These are phyloP conservation scores for Gaeumannomyces tritici DNA, from an alignment of 2,329 filamentous ascomycete genomes.

Conservation along the genomic window DNA sequence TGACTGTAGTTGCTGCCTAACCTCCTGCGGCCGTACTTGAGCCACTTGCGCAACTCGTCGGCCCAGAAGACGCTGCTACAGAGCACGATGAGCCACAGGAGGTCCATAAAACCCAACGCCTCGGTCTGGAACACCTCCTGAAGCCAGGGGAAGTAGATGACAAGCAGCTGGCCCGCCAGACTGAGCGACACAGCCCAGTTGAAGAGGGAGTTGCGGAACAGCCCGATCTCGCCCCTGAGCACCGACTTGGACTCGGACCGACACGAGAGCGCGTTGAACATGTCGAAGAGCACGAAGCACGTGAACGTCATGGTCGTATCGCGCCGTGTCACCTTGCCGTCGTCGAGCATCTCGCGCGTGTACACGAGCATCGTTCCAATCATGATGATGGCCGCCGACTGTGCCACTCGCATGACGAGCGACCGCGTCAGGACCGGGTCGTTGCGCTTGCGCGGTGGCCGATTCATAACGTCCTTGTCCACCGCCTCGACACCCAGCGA, in stretches of 20 bases:
- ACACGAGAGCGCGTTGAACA: conserved; percentile 96
- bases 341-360: conserved; percentile 77
- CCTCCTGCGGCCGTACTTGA: conserved; percentile 48
- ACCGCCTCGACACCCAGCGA: conserved; percentile 94
- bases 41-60: conserved; percentile 83
- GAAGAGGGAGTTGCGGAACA: conserved; percentile 86
- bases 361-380: conserved; percentile 86
- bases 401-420: conserved; percentile 76
- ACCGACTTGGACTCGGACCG: conserved; percentile 86
- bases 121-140: conserved; percentile 97
- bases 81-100: conserved; percentile 62
- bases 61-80: conserved; percentile 92
- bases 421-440: conserved; percentile 84
- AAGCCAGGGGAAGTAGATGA: conserved; percentile 90
- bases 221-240: conserved; percentile 71
- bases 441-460: conserved; percentile 75
- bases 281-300: conserved; percentile 97
- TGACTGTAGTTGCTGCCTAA: conserved; percentile 55
- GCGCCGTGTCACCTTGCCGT: conserved; percentile 75
- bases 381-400: conserved; percentile 84
- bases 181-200: conserved; percentile 90
- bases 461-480: conserved; percentile 86
- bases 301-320: conserved; percentile 99
- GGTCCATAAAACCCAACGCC: conserved; percentile 62
- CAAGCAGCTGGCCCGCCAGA: conserved; percentile 74